A percentile compares a stretch with the other conserved stretches of the same genome.
Evolutionary conservation across 2,329 filamentous ascomycete genomes (phyloP).

Genomic region (Elsinoe necatrix): DNA sequence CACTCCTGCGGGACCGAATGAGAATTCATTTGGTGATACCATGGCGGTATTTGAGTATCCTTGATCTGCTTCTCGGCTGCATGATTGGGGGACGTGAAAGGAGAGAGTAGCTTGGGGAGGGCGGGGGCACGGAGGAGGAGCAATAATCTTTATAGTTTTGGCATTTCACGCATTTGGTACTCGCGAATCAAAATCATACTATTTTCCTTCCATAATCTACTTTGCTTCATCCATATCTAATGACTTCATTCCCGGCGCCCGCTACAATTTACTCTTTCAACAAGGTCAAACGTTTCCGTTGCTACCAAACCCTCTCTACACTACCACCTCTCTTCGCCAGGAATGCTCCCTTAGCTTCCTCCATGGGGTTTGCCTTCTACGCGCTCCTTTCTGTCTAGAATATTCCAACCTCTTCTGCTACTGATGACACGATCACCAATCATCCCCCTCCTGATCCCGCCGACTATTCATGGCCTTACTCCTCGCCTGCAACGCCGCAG

Average conservation of each 20-base stretch:
- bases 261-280: background rate
- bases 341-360: too few relatives aligned
- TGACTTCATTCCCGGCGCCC: background rate
- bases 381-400: too few relatives aligned
- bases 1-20: constrained; percentile 22
- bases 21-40: constrained; percentile 23
- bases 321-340: too few relatives aligned
- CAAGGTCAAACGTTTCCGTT: background rate
- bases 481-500: constrained; percentile 42
- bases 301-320: too few relatives aligned
- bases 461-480: constrained; percentile 41
- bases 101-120: too few relatives aligned
- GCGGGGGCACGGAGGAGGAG: background rate
- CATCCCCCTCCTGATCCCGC: constrained; percentile 33
- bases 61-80: constrained; percentile 14
- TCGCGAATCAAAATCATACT: constrained; percentile 6
- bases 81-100: background rate
- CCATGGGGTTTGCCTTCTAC: too few relatives aligned
- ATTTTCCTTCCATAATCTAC: constrained; percentile 1
- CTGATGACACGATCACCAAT: constrained; percentile 22
- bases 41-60: constrained; percentile 28
- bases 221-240: background rate
- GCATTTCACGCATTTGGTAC: background rate
- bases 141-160: background rate
- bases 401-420: background rate